Base-by-base conservation (phyloP, 2,329 filamentous ascomycete genomes). In the Monosporascus sp. region DNA sequence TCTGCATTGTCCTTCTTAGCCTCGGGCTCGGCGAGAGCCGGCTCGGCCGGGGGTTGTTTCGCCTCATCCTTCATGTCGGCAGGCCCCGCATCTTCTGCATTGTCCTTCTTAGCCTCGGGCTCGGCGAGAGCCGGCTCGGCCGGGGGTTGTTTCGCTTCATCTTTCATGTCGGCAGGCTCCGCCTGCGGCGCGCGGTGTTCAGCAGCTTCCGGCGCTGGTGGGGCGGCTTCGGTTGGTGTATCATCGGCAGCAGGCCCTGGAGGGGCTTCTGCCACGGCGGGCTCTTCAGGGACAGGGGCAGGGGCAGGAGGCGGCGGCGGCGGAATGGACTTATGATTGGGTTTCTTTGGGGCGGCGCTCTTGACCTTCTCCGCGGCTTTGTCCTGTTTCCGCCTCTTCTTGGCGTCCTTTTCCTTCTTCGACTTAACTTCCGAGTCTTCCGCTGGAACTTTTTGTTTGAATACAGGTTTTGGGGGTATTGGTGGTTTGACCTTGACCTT, bases 301-400 rank as follows among this genome's bases (percentile, higher is more conserved):
- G 31, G 9, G 11, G 35, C 3, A 5, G 37, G 11, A 6, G 35
- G 22, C n/a, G 19, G 48, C 22, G 19, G 48, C 22, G 24, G 35
- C 16, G 24, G 48, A 14, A 17, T 43, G 11, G 24, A 40, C 19
- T 22, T 48, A 26, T 52, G 41, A 44, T 40, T 38, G 37, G 37
- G 1, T 26, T 59, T 57, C 17, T 50, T 50, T 17, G 11, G 11
- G 31, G 52, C 57, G 7, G 11, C 38, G 41, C 26, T 52, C 51
- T 59, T 60, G 22, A 55, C 50, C 51, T 63, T 55, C 1, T 50
- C 54, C 5, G 50, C 49, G 31, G 52, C 54, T 47, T 58, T 56
- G 31, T 35, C 31, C 19, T 54, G 46, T 47, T 50, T 54, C 16
- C 20, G n/a, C 46, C 56, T 56, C 50, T 48, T 58, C 51, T 56